These are phyloP conservation scores for Leptographium galeiforme DNA, from an alignment of 2,329 filamentous ascomycete genomes.

Conservation along the genomic window DNA sequence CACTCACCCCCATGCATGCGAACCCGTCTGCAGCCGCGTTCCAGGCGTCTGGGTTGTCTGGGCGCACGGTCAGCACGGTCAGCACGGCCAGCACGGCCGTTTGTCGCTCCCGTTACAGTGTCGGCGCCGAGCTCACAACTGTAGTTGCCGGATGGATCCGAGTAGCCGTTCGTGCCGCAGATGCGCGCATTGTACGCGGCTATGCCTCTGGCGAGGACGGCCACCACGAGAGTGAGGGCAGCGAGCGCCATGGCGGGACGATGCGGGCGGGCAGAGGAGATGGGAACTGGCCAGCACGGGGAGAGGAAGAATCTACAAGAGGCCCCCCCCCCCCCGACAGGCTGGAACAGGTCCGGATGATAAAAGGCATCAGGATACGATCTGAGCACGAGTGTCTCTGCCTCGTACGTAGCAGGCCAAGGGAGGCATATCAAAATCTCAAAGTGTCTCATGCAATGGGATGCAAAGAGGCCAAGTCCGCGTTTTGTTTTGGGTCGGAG, in stretches of 20 bases:
- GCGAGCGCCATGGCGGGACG: background rate
- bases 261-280: background rate
- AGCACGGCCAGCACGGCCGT: background rate
- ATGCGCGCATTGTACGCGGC: background rate
- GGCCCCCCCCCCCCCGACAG: too few species aligned
- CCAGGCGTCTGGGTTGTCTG: conserved; percentile 2
- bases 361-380: too few species aligned
- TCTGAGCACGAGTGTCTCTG: too few species aligned
- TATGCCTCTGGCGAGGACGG: background rate
- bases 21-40: background rate
- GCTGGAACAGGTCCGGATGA: too few species aligned
- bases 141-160: background rate
- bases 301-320: too few species aligned
- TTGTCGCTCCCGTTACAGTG: background rate
- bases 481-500: too few species aligned
- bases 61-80: too few species aligned
- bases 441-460: too few species aligned
- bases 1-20: background rate
- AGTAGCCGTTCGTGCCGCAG: background rate
- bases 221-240: background rate
- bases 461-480: too few species aligned
- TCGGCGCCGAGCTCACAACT: background rate
- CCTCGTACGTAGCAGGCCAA: too few species aligned
- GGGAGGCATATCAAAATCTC: too few species aligned
- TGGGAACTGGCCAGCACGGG: too few species aligned